These are phyloP conservation scores for Porphyrellus cyaneotinctus DNA, from an alignment of 768 basidiomycete species.

Conservation along the genomic window DNA sequence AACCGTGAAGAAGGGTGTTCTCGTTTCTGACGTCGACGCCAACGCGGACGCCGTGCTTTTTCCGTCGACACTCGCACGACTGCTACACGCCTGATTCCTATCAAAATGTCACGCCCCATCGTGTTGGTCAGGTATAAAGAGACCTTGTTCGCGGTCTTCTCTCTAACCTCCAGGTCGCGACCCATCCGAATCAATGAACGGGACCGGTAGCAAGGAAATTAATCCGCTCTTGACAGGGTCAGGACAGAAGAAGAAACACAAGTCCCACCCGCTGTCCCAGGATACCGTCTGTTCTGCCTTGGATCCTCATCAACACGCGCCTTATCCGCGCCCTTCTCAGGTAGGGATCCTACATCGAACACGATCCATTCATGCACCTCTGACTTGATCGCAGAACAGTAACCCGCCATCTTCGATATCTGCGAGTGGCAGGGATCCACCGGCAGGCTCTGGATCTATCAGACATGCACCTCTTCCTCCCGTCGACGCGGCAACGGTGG, in stretches of 20 bases:
- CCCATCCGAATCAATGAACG: constrained; percentile 11
- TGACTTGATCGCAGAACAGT: constrained; percentile 17
- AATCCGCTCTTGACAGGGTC: background rate
- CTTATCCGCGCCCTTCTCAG: constrained; percentile 4
- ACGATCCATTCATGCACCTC: constrained; percentile 6
- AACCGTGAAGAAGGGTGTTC: background rate
- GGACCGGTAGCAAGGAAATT: background rate
- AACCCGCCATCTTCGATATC: constrained; percentile 11
- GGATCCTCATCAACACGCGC: constrained; percentile 15
- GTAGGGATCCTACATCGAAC: constrained; percentile 10
- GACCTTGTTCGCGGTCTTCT: background rate
- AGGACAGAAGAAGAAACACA: constrained; percentile 14
- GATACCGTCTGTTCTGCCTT: background rate
- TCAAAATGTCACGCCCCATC: constrained; percentile 12
- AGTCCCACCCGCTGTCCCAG: constrained; percentile 6
- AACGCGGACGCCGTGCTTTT: constrained; percentile 22
- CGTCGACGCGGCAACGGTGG: constrained; percentile 15
- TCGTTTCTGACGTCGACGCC: too few species aligned
- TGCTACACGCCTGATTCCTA: constrained; percentile 15
- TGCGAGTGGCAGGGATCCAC: constrained; percentile 3
- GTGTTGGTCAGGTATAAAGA: constrained; percentile 19
- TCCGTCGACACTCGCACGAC: constrained; percentile 4
- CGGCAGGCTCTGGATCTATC: constrained; percentile 7
- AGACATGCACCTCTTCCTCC: constrained; percentile 6
- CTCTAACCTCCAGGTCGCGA: background rate